A percentile compares a stretch with the other conserved stretches of the same genome.
Conservation (phyloP, 1,284 basidiomycete genomes). For the Ceratorhiza oryzae-sativae region DNA sequence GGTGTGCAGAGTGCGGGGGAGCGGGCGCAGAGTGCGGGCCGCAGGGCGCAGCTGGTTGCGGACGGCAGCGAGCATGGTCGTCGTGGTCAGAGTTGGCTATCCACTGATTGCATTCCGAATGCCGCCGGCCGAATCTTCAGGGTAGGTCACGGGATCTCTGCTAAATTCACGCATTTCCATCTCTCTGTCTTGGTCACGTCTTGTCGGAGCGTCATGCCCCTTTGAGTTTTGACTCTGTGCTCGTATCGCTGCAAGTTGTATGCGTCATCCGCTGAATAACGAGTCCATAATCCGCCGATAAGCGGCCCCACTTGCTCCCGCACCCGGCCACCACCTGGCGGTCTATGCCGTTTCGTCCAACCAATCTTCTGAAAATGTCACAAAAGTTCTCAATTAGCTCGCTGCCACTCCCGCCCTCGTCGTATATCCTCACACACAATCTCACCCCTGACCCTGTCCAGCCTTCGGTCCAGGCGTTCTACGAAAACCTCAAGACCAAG, state of each 20-base stretch:
- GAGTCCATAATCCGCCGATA: not conserved
- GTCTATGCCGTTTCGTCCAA: conserved; percentile 6
- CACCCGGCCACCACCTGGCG: not conserved
- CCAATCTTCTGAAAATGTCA: conserved; percentile 21
- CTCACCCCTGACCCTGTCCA: conserved; percentile 71
- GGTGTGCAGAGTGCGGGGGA: conserved; percentile 36
- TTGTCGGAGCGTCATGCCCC: no score
- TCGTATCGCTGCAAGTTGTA: not conserved
- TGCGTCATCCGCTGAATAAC: not conserved
- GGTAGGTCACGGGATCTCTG: conserved; percentile 19
- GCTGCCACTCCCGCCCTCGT: conserved; percentile 68
- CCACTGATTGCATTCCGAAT: conserved; percentile 21
- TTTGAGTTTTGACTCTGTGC: no score
- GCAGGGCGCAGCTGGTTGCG: conserved; percentile 37
- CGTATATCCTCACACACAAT: conserved; percentile 68
- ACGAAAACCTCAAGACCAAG: conserved; percentile 56
- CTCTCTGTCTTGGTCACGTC: not conserved
- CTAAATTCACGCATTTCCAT: not conserved
- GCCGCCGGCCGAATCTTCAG: conserved; percentile 24
- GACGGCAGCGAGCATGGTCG: conserved; percentile 37
- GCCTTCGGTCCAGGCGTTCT: conserved; percentile 61
- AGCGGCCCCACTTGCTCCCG: not conserved
- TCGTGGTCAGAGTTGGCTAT: conserved; percentile 19
- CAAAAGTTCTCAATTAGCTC: conserved; percentile 59
- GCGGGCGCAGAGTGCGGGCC: conserved; percentile 21